phyloP scores from a whole-genome alignment of 2,329 filamentous ascomycete species.

The Sphaerostilbella broomeana region DNA sequence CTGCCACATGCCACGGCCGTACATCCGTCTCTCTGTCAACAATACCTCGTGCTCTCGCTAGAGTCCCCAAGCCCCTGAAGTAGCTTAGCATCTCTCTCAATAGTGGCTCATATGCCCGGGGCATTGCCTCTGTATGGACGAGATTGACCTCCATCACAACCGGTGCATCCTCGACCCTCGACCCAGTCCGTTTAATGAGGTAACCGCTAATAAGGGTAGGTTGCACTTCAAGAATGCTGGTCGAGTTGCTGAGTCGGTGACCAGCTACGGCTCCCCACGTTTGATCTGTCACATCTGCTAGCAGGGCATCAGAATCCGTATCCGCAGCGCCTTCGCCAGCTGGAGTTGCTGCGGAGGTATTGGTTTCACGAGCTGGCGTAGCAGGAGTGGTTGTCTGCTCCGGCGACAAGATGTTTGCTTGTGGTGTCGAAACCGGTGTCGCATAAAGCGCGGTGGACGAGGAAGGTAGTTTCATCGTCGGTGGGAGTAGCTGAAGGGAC shows the following conservation, averaged over 20 bases:
- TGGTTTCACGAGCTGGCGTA: conserved; percentile 39
- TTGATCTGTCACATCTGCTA: conserved; percentile 67
- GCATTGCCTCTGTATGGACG: conserved; percentile 47
- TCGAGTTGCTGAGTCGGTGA: conserved; percentile 57
- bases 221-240: conserved; percentile 46
- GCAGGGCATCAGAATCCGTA: conserved; percentile 50
- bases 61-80: conserved; percentile 60
- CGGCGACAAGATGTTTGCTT: conserved; percentile 52
- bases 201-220: conserved; percentile 59
- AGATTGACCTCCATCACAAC: conserved; percentile 58
- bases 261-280: conserved; percentile 68
- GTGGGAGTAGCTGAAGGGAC: conserved; percentile 55
- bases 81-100: conserved; percentile 64
- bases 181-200: conserved; percentile 56
- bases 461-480: conserved; percentile 42
- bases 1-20: conserved; percentile 73
- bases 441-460: conserved; percentile 43
- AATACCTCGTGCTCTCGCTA: conserved; percentile 61
- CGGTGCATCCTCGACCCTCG: conserved; percentile 50
- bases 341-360: conserved; percentile 38
- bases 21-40: conserved; percentile 52
- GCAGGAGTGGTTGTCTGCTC: conserved; percentile 49
- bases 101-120: conserved; percentile 54
- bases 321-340: conserved; percentile 38
- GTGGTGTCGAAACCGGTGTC: conserved; percentile 64